Base-by-base conservation (phyloP, 345 rosid species). In the Kernera saxatilis region DNA sequence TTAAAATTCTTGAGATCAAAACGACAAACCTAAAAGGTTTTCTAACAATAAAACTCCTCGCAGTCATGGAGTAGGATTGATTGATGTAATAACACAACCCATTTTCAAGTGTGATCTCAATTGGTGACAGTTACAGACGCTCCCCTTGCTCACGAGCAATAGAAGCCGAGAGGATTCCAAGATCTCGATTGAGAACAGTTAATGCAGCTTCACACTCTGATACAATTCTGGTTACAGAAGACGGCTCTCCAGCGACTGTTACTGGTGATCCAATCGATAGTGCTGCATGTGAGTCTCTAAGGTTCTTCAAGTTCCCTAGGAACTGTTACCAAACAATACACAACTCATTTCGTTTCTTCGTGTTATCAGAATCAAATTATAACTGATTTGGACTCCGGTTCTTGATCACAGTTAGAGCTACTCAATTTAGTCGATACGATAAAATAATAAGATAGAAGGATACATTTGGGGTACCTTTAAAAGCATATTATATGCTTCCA, bases 401-500 rank as follows among this genome's bases (percentile, higher is more conserved):
- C 18, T 37, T 21, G 33, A 51, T 48, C 23, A 3, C 22, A 49
- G 49, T 22, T 15, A 33, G 45, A 62, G 62, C 55, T 37, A 39
- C 26, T 53, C 76, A 45, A 0, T 48, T 19, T 56, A 32, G 52
- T 49, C 6, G 13, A 46, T 49, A 57, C 14, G 0, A 36, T 51
- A 3, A 50, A 22, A 10, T 39, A 33, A 14, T 52, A 41, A 36
- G 15, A 39, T 39, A 25, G 22, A 30, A 22, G 52, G 48, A 40
- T 32, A 63, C 30, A 53, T 19, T 62, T 2, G 21, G 44, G 50
- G 37, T 82, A 92, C 98, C 98, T 91, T 88, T 80, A 90, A 75
- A 80, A 95, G 96, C 97, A 92, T 88, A 80, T 95, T 90, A 80
- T 92, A 95, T 62, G 99, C 99, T 79, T 92, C 99, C 68, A 95